Evolutionary conservation across 1,284 basidiomycete species (phyloP), one percentile per base, ranked within the genome.

Genomic region (Neolentinus lepideus): DNA sequence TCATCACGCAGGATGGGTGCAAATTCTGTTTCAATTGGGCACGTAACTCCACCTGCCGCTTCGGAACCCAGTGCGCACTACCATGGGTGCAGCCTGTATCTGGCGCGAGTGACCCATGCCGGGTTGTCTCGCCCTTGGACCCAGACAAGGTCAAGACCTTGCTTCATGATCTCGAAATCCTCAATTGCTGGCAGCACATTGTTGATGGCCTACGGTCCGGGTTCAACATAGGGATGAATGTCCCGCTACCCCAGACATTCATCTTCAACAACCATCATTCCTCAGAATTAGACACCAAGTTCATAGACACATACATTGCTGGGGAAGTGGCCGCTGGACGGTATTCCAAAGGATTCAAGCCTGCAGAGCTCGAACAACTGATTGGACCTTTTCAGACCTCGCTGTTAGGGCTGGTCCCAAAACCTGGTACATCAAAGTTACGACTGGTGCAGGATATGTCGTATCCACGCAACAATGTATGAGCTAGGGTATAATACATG

Each of bases 341-440:
- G 11, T 74, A 73, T 56, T 68, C 69, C 0, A 38, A 57, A 1
- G 59, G 62, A 0, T 73, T 64, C 59, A 12, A 54, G 1, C 67
- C 63, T 2, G 25, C 19, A 0, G 63, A 66, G 31, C 60, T 76
- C 0, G 67, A 74, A 50, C 10, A 31, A 0, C 2, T 68, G 3
- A 73, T 75, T 58, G 73, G 74, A 4, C 66, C 64, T 0, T 75
- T 74, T 51, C 58, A 61, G 6, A 69, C 71, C 0, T 70, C 70
- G 0, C 74, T 70, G 0, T 57, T 76, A 0, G 70, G 71, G 2
- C 59, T 71, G 1, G 69, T 74, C 0, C 68, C 70, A 10, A 74
- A 75, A 52, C 64, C 70, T 0, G 53, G 60, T 58, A 58, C 58
- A n/a, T 45, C 53, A 36, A 57, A 57, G 3, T 64, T 70, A 12